phyloP scores from a whole-genome alignment of 768 basidiomycete species.

The Trametes gibbosa region DNA sequence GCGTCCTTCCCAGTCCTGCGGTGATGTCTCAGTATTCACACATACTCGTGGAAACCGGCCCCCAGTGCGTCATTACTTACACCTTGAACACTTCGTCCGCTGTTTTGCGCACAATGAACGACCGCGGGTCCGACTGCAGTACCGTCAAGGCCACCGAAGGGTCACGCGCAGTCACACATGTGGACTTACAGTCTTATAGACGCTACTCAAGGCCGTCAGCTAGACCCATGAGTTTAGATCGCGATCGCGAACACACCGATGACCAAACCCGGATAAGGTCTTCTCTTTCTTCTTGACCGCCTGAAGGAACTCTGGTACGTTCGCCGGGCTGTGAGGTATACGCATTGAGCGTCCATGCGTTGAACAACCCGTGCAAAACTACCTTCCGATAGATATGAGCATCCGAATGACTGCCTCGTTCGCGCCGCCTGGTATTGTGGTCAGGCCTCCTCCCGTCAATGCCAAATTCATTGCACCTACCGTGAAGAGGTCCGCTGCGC shows the following conservation, averaged over 20 bases:
- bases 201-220: slow-evolving; percentile 31
- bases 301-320: slow-evolving; percentile 82
- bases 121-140: slow-evolving; percentile 82
- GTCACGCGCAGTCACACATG: not conserved
- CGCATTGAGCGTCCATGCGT: not conserved
- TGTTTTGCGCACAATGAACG: slow-evolving; percentile 85
- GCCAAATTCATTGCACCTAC: slow-evolving; percentile 30
- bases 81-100: slow-evolving; percentile 91
- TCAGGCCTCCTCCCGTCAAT: not conserved
- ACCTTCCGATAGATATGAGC: slow-evolving; percentile 86
- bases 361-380: slow-evolving; percentile 23
- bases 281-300: slow-evolving; percentile 87
- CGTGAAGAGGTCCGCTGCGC: slow-evolving; percentile 67
- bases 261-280: slow-evolving; percentile 88
- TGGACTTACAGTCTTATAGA: slow-evolving; percentile 67
- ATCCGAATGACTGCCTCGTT: slow-evolving; percentile 95
- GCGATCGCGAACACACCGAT: slow-evolving; percentile 48
- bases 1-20: slow-evolving; percentile 80
- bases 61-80: slow-evolving; percentile 40
- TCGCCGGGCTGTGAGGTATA: slow-evolving; percentile 56
- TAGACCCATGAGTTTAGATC: not conserved
- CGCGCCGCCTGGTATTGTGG: slow-evolving; percentile 59
- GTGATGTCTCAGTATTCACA: not conserved
- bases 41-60: not conserved
- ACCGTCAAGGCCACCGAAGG: not conserved